These are phyloP conservation scores for Monosporascus sp. DNA, from an alignment of 2,329 filamentous ascomycete species.

Conservation along the genomic window DNA sequence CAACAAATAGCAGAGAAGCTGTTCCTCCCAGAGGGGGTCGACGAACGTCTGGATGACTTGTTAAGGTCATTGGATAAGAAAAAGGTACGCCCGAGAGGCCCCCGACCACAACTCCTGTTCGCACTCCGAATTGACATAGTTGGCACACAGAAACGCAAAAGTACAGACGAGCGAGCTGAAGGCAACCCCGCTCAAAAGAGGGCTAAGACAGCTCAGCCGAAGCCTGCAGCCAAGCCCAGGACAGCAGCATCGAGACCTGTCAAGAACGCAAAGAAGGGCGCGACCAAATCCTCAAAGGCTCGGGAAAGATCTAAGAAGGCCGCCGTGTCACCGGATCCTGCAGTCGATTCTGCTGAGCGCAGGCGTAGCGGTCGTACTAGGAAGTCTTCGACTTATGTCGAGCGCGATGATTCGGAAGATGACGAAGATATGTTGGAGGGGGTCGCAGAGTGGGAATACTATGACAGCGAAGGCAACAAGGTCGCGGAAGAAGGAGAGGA, in stretches of 20 bases:
- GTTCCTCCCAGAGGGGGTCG: slow-evolving; percentile 72
- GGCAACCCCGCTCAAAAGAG: slow-evolving; percentile 40
- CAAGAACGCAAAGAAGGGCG: slow-evolving; percentile 21
- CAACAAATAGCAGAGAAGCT: slow-evolving; percentile 83
- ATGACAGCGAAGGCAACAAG: slow-evolving; percentile 31
- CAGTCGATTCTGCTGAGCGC: slow-evolving; percentile 38
- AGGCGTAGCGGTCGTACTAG: slow-evolving; percentile 51
- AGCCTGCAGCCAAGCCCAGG: slow-evolving; percentile 27
- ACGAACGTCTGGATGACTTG: slow-evolving; percentile 69
- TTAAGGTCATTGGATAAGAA: slow-evolving; percentile 64
- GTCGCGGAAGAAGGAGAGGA: slow-evolving; percentile 21
- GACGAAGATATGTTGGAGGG: slow-evolving; percentile 58
- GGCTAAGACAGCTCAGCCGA: slow-evolving; percentile 26
- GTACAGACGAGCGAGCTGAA: slow-evolving; percentile 43
- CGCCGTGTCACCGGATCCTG: slow-evolving; percentile 24
- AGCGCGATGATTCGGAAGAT: slow-evolving; percentile 53
- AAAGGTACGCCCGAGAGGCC: slow-evolving; percentile 44
- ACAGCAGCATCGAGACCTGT: slow-evolving; percentile 27
- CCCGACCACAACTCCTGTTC: background rate
- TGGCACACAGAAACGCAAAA: slow-evolving; percentile 49
- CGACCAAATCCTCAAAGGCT: slow-evolving; percentile 19
- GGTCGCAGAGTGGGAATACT: slow-evolving; percentile 55
- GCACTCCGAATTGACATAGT: slow-evolving; percentile 20
- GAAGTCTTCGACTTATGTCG: slow-evolving; percentile 45
- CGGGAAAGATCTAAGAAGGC: slow-evolving; percentile 23